Evolutionary conservation across 148 eudicot species (phyloP), one percentile per base, ranked within the genome.

Genomic region (Polygonum maritimum): DNA sequence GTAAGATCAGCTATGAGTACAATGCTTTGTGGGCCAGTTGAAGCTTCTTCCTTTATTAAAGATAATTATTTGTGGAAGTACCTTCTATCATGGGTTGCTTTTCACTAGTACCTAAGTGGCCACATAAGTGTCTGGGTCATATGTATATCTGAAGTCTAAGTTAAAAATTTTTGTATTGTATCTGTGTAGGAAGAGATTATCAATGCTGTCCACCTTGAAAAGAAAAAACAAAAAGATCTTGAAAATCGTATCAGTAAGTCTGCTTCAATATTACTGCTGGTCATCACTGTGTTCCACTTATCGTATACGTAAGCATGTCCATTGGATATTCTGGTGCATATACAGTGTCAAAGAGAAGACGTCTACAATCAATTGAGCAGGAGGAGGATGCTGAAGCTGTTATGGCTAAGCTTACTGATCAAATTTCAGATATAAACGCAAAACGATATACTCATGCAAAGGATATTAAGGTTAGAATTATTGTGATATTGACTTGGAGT

Each of bases 221-320:
- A 69, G 80, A 90, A 76, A 71, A 94, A 82, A 82, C 79, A 81
- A 41, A 82, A 78, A 73, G 90, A 88, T 2, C 74, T 89, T 85
- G 92, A 85, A 81, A 80, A 74, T 69, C 87, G 85, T 51, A 84
- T 92, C 52, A 77, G 97, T 94, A 83, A 91, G 95, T 87, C 78
- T 84, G 63, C 78, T 74, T 67, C 38, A 67, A 67, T 35, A 36
- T 33, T 35, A 35, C 45, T 60, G 16, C 71, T 36, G 45, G 40
- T 19, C 44, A 67, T 67, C 45, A 4, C 71, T 67, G 11, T 36
- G 71, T 7, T 38, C 35, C 45, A 13, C 21, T 35, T 71, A 8
- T 49, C 48, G 38, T 79, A 12, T 19, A 22, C 31, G 49, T 70
- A 9, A 9, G 57, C 72, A 33, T 13, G 65, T 26, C 48, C 73